Evolutionary conservation across 768 basidiomycete species (phyloP).

Genomic region (Chiua virens): DNA sequence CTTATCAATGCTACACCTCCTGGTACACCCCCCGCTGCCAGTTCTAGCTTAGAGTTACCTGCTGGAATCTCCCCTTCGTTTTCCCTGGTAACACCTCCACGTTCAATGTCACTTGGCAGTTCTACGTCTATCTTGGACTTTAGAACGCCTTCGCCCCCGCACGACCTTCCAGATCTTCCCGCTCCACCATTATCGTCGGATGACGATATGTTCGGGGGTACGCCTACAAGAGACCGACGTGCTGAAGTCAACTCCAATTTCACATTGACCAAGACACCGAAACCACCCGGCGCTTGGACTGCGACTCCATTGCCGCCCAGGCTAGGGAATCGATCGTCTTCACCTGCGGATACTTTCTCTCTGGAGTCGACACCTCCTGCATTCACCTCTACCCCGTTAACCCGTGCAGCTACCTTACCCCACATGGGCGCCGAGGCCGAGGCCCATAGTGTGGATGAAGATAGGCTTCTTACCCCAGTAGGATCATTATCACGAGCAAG

Average conservation of each 20-base stretch:
- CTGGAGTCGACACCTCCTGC: constrained; percentile 27
- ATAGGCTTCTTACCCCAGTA: constrained; percentile 43
- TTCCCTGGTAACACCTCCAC: constrained; percentile 48
- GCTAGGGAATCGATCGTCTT: constrained; percentile 10
- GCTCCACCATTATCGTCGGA: constrained; percentile 58
- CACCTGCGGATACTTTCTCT: constrained; percentile 17
- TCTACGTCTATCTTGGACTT: constrained; percentile 45
- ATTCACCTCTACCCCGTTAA: constrained; percentile 27
- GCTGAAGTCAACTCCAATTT: constrained; percentile 20
- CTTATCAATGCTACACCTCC: constrained; percentile 24
- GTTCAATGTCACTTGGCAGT: constrained; percentile 38
- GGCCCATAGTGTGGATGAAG: constrained; percentile 16
- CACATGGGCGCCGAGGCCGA: constrained; percentile 16
- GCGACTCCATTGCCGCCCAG: constrained; percentile 37
- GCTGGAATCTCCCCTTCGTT: constrained; percentile 16
- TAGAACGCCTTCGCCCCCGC: constrained; percentile 63
- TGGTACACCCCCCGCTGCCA: constrained; percentile 21
- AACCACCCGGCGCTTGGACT: constrained; percentile 47
- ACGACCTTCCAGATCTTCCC: constrained; percentile 63
- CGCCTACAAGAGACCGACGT: constrained; percentile 21
- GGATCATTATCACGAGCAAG: constrained; percentile 49
- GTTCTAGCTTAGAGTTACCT: neutral
- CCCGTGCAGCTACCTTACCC: constrained; percentile 13
- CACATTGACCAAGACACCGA: constrained; percentile 44
- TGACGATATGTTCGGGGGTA: constrained; percentile 40